Percentiles rank a stretch among this genome's conserved stretches.
Evolutionary conservation across 768 basidiomycete species (phyloP).

Genomic region (Favolaschia claudopus): DNA sequence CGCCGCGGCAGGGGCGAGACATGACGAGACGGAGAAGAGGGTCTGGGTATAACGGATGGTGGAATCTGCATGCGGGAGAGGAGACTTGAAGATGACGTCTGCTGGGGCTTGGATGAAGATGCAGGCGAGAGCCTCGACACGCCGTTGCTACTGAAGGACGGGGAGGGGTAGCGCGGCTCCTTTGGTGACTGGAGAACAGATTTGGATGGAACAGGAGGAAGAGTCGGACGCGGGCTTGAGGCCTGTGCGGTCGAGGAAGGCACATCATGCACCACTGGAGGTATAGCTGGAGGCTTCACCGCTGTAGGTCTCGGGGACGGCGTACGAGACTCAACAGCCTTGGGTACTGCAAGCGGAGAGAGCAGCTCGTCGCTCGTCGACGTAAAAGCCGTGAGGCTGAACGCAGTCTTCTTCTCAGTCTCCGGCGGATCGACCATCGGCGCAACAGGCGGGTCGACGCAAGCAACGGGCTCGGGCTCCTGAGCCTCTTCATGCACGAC

Average conservation of each 20-base stretch:
- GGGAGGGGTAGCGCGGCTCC: slow-evolving; percentile 6
- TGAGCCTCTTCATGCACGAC: slow-evolving; percentile 3
- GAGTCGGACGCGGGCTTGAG: neutral
- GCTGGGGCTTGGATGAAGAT: neutral
- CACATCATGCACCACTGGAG: neutral
- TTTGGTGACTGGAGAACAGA: slow-evolving; percentile 2
- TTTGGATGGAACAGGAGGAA: neutral
- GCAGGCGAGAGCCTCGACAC: neutral
- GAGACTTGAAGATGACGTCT: neutral
- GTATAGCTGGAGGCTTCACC: slow-evolving; percentile 12
- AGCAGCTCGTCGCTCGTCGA: slow-evolving; percentile 2
- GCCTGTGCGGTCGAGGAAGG: neutral
- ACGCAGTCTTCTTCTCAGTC: neutral
- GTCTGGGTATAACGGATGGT: neutral
- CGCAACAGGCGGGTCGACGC: neutral
- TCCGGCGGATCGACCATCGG: neutral
- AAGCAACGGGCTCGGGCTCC: neutral
- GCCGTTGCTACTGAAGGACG: slow-evolving; percentile 9
- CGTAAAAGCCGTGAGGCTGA: slow-evolving; percentile 10
- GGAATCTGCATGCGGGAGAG: neutral
- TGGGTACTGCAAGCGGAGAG: slow-evolving; percentile 13
- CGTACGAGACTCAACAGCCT: slow-evolving; percentile 8
- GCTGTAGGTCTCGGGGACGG: slow-evolving; percentile 7
- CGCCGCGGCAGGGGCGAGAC: neutral
- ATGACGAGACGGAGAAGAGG: neutral